Base-by-base conservation (phyloP, 108 stramenopile genomes). In the Craspedostauros australis region DNA sequence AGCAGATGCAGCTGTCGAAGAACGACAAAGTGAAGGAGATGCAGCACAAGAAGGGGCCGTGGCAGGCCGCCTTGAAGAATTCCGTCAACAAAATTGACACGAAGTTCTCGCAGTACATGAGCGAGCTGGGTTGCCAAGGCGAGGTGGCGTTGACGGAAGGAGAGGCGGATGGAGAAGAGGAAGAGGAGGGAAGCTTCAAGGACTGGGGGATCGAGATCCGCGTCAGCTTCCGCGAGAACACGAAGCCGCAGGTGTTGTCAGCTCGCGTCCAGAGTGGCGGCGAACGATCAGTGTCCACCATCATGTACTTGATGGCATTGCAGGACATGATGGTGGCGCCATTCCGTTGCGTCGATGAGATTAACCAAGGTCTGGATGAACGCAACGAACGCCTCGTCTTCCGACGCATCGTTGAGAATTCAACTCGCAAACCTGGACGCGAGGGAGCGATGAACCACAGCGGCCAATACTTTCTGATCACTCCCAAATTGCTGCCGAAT, bases 251-350 rank as follows among this genome's bases (percentile, higher is more conserved):
- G 57, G 70, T 74, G 19, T 76, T 99, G 4, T 81, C 82, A 15
- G 88, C 82, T 1, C 80, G 81, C 12, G 73, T 87, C 22, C 96
- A 99, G 44, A 95, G 94, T 18, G 98, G 98, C 11, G 98, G 96
- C 33, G 96, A 97, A 64, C 82, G 95, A 11, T 87, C 91, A 16
- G 93, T 98, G 2, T 77, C 83, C 24, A 99, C 96, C 12, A 94
- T 99, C 46, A 84, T 97, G 90, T 99, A 82, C 56, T 70, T 99
- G 24, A 96, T 99, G 95, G 96, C 96, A n/a, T 75, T 99, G 23
- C 93, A 98, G 64, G 84, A 94, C 22, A 65, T 93, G 52, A 86
- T 95, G 77, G 38, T 62, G 8, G 67, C 88, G 30, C 98, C 96
- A 4, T 99, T 99, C 62, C 78, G 98, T 33, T 95, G 96, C 29